phyloP scores from a whole-genome alignment of 129 eudicot species.

The Ambrosia artemisiifolia region DNA sequence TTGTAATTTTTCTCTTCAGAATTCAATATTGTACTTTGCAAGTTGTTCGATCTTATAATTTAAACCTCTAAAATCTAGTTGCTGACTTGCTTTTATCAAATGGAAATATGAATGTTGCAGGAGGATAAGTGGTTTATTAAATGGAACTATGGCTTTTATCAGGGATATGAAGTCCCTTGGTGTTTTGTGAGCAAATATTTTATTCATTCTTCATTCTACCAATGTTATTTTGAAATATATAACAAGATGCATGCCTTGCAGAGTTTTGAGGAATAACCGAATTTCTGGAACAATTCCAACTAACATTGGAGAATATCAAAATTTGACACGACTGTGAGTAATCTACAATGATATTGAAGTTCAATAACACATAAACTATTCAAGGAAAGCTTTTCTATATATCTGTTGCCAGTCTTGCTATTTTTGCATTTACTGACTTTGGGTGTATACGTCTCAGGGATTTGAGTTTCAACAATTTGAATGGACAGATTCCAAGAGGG shows the following conservation, averaged over 20 bases:
- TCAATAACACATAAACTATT: not conserved
- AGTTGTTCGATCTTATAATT: not conserved
- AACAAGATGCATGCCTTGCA: conserved; percentile 24
- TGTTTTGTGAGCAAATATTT: conserved; percentile 45
- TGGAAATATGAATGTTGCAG: conserved; percentile 25
- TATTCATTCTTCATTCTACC: not conserved
- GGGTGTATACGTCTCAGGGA: conserved; percentile 46
- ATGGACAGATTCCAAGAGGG: conserved; percentile 55
- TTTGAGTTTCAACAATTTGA: conserved; percentile 77
- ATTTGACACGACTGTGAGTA: conserved; percentile 59
- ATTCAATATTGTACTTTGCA: not conserved
- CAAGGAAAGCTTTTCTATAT: not conserved
- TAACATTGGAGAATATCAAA: conserved; percentile 44
- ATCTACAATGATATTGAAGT: not conserved
- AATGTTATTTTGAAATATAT: not conserved
- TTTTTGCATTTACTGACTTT: not conserved
- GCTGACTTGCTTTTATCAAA: not conserved
- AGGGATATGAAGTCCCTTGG: conserved; percentile 43
- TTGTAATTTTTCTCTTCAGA: conserved; percentile 39
- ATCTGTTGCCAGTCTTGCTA: too few relatives aligned
- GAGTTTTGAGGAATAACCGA: conserved; percentile 59
- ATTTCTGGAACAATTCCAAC: conserved; percentile 66
- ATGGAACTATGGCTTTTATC: conserved; percentile 65
- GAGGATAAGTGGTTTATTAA: conserved; percentile 69
- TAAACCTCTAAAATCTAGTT: not conserved